Evolutionary conservation across 164 flowering plant genomes (phyloP).

Genomic region (Pachysandra terminalis): DNA sequence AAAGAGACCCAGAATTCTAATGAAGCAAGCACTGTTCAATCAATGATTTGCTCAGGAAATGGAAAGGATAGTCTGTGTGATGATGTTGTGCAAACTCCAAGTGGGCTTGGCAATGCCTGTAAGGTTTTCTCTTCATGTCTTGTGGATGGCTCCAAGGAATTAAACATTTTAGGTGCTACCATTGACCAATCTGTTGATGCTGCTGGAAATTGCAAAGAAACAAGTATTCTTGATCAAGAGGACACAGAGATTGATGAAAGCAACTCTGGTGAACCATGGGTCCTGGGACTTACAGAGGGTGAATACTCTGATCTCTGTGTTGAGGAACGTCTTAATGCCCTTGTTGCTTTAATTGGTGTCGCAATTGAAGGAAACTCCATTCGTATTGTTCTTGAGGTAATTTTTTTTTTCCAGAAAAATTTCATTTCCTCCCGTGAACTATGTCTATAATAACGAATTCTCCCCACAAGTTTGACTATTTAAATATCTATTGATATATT

Average conservation of each 20-base stretch:
- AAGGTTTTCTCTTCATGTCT: constrained; percentile 27
- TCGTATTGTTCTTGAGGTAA: constrained; percentile 76
- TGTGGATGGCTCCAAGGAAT: constrained; percentile 28
- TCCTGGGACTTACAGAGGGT: constrained; percentile 79
- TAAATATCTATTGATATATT: too few species aligned
- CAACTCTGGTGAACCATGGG: constrained; percentile 76
- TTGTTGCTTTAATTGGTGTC: constrained; percentile 82
- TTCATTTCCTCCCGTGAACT: too few species aligned
- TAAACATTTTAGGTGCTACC: constrained; percentile 20
- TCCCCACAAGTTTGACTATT: too few species aligned
- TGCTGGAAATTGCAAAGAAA: constrained; percentile 21
- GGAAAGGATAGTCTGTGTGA: constrained; percentile 27
- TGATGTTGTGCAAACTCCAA: constrained; percentile 25
- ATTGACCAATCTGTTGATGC: constrained; percentile 27
- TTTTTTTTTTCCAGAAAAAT: not conserved
- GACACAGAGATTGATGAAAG: constrained; percentile 72
- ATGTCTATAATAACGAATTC: too few species aligned
- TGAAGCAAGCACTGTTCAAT: constrained; percentile 17
- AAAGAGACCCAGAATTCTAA: constrained; percentile 21
- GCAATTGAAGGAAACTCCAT: constrained; percentile 89
- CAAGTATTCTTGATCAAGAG: constrained; percentile 34
- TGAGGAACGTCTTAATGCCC: constrained; percentile 87
- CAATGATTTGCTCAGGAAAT: constrained; percentile 21
- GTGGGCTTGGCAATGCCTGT: constrained; percentile 23
- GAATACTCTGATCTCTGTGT: constrained; percentile 87